Base-by-base conservation (phyloP, 305 asterid genomes). In the Fraxinus dipetala region DNA sequence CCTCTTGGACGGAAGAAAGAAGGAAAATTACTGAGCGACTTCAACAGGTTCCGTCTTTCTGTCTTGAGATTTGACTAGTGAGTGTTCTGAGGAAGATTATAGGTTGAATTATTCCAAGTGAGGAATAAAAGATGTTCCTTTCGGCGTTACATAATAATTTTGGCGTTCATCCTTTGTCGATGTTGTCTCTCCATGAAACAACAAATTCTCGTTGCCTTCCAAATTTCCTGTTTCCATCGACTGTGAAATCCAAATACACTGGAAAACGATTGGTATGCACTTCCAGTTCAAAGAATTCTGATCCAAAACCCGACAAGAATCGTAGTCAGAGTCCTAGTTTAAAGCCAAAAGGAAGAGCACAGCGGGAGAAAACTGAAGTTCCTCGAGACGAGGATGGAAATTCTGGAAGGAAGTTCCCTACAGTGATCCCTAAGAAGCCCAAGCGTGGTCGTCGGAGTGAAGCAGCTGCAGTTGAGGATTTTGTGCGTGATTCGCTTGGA, bases 391-490 rank as follows among this genome's bases (percentile, higher is more conserved):
- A 48, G 61, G 61, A 48, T 48, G 22, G 16, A 48, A 48, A 48
- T 48, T 48, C 61, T 48, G 61, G 61, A 48, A 16, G 54, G 24
- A 75, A 75, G 11, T 90, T 91, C 78, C 92, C 97, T 14, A 77
- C 87, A 61, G 86, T 91, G 79, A 88, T 88, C 81, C 97, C 97
- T 20, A 94, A 87, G 82, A 93, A 87, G 86, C 92, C 93, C 2
- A 95, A 91, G 89, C 93, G 97, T 45, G 99, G 98, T n/a, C 94
- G 97, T 4, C 90, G 86, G 88, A 90, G 95, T 38, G 99, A 94
- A 87, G 93, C 97, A 76, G 91, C 97, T 78, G 98, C 98, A 5
- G 99, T 95, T 36, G 99, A 94, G 89, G 99, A 95, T 87, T 92
- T 86, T 7, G 90, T 92, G 72, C 97, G 97, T 2, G 87, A 73